Evolutionary conservation across 768 basidiomycete species (phyloP).

Genomic region (Nidularia pulvinata): DNA sequence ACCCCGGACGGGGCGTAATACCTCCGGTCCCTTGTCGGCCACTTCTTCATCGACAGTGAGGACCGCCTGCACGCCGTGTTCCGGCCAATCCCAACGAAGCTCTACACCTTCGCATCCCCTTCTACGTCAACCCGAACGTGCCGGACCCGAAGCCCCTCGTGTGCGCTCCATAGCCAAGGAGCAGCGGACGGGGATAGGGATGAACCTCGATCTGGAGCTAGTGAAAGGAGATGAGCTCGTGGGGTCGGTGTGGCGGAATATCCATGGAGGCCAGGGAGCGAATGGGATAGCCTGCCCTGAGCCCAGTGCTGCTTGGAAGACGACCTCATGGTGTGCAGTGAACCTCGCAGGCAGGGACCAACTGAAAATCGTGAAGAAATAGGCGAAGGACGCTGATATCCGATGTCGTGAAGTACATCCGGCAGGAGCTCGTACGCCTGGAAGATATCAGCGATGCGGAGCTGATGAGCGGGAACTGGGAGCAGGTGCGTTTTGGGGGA

Average conservation of each 20-base stretch:
- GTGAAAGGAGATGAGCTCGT: constrained; percentile 77
- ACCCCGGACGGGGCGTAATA: constrained; percentile 62
- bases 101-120: constrained; percentile 46
- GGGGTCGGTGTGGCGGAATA: constrained; percentile 89
- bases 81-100: constrained; percentile 47
- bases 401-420: constrained; percentile 63
- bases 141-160: constrained; percentile 8
- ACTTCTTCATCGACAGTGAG: constrained; percentile 95
- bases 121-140: constrained; percentile 47
- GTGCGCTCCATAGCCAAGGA: constrained; percentile 80
- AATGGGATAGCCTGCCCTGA: constrained; percentile 55
- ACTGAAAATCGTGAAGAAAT: constrained; percentile 59
- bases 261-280: constrained; percentile 85
- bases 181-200: constrained; percentile 84
- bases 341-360: constrained; percentile 72
- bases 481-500: constrained; percentile 35
- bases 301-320: constrained; percentile 6
- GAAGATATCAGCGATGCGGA: constrained; percentile 51
- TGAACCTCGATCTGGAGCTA: constrained; percentile 80
- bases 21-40: constrained; percentile 85
- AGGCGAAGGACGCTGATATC: constrained; percentile 73
- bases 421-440: constrained; percentile 71
- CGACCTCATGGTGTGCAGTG: constrained; percentile 56
- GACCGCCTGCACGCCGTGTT: constrained; percentile 84
- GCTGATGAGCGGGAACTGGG: constrained; percentile 32